These are phyloP conservation scores for Plasmodium malariae DNA, from an alignment of 169 alveolate genomes.

Conservation along the genomic window DNA sequence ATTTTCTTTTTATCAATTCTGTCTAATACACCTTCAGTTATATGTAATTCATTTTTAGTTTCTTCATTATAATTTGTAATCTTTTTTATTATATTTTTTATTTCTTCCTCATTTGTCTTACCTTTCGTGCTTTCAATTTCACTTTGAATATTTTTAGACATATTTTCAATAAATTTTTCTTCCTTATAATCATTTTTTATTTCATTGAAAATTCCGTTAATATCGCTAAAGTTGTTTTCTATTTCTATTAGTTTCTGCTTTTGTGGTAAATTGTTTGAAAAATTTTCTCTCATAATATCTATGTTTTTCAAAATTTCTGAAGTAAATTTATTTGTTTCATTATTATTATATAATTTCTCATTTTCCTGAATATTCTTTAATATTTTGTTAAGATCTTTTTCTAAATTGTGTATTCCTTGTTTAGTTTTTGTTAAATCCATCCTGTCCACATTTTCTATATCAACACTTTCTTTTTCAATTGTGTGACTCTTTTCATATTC, in stretches of 20 bases:
- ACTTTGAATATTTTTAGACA: not conserved
- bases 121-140: not conserved
- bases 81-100: not conserved
- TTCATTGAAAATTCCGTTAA: not conserved
- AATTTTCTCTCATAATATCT: constrained; percentile 8
- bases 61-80: not conserved
- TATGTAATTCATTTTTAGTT: not conserved
- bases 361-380: not conserved
- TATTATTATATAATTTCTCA: not conserved
- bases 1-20: constrained; percentile 4
- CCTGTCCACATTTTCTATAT: not conserved
- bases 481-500: not conserved
- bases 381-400: not conserved
- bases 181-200: not conserved
- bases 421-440: not conserved
- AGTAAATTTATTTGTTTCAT: not conserved
- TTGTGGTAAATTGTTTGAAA: not conserved
- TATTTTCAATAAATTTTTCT: not conserved
- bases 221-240: not conserved
- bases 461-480: not conserved
- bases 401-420: not conserved
- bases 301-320: not conserved
- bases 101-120: not conserved
- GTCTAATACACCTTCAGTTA: not conserved
- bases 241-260: not conserved